A percentile compares a stretch with the other conserved stretches of the same genome.
Conservation (phyloP, 1,139 yeast genomes). For the Taphrina confusa region DNA sequence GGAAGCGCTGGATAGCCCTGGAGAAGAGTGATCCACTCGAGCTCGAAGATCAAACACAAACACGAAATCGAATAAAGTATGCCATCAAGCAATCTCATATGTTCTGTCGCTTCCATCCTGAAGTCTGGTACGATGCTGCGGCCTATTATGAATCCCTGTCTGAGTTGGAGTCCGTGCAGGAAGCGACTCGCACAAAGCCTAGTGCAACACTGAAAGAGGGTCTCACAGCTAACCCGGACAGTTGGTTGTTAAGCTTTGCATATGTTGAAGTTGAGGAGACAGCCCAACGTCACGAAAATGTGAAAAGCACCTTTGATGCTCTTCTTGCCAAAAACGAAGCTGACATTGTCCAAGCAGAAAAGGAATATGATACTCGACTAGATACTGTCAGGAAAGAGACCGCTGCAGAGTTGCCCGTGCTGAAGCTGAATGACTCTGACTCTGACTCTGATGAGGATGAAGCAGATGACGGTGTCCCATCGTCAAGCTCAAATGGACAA, state of each 20-base stretch:
- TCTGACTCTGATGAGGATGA: slow-evolving; percentile 9
- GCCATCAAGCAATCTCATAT: slow-evolving; percentile 73
- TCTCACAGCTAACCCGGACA: slow-evolving; percentile 65
- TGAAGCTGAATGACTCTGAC: background rate
- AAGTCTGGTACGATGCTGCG: slow-evolving; percentile 77
- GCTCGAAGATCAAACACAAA: slow-evolving; percentile 53
- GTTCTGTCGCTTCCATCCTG: slow-evolving; percentile 71
- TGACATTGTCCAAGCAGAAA: slow-evolving; percentile 37
- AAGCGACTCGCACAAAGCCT: slow-evolving; percentile 17
- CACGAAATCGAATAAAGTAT: slow-evolving; percentile 59
- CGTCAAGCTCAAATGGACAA: slow-evolving; percentile 25
- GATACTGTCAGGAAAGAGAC: slow-evolving; percentile 17
- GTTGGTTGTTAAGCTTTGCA: slow-evolving; percentile 67
- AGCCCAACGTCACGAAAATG: slow-evolving; percentile 55
- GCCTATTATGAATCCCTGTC: slow-evolving; percentile 45
- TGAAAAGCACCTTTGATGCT: slow-evolving; percentile 56
- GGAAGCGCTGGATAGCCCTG: slow-evolving; percentile 79
- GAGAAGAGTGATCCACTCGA: slow-evolving; percentile 72
- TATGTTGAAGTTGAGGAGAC: slow-evolving; percentile 71
- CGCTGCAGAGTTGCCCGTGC: slow-evolving; percentile 11
- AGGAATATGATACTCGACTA: slow-evolving; percentile 43
- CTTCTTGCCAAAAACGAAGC: slow-evolving; percentile 50
- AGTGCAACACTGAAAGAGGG: slow-evolving; percentile 55
- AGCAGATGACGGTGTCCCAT: slow-evolving; percentile 4
- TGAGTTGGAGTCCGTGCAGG: slow-evolving; percentile 46